Evolutionary conservation across 176 grass and related monocot species (phyloP).

Genomic region (Tillandsia fasciculata): DNA sequence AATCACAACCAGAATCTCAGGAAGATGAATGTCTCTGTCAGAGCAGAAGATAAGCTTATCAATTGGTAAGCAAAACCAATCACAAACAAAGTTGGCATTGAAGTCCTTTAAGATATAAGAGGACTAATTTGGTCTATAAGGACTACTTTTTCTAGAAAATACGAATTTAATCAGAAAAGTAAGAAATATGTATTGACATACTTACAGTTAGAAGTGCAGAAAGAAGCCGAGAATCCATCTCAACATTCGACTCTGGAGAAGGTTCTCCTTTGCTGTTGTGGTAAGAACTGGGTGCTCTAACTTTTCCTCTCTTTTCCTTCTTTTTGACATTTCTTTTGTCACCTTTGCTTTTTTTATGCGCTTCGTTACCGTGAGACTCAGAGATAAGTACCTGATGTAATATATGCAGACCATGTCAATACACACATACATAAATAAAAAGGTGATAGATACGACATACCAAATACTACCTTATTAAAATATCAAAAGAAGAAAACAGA

Average conservation of each 20-base stretch:
- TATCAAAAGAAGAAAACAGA: no score
- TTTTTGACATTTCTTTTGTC: slow-evolving; percentile 48
- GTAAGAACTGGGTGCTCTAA: slow-evolving; percentile 23
- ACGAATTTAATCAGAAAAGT: slow-evolving; percentile 13
- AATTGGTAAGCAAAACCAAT: background rate
- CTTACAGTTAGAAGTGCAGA: slow-evolving; percentile 86
- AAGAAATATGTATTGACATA: slow-evolving; percentile 6
- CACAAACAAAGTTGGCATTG: background rate
- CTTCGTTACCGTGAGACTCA: slow-evolving; percentile 35
- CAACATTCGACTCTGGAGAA: slow-evolving; percentile 44
- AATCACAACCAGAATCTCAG: background rate
- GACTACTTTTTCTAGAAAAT: background rate
- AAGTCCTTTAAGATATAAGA: background rate
- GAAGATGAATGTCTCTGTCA: background rate
- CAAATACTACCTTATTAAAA: background rate
- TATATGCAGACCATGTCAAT: background rate
- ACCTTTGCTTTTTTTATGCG: slow-evolving; percentile 32
- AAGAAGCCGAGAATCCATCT: slow-evolving; percentile 88
- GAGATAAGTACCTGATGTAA: slow-evolving; percentile 70
- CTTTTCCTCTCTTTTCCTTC: slow-evolving; percentile 35
- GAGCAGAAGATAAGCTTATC: background rate
- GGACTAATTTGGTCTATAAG: background rate
- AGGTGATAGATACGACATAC: background rate
- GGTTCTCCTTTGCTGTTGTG: slow-evolving; percentile 33
- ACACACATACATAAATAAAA: background rate